A percentile compares a stretch with the other conserved stretches of the same genome.
phyloP scores from a whole-genome alignment of 352 stramenopile species.

The Phytopythium vexans region DNA sequence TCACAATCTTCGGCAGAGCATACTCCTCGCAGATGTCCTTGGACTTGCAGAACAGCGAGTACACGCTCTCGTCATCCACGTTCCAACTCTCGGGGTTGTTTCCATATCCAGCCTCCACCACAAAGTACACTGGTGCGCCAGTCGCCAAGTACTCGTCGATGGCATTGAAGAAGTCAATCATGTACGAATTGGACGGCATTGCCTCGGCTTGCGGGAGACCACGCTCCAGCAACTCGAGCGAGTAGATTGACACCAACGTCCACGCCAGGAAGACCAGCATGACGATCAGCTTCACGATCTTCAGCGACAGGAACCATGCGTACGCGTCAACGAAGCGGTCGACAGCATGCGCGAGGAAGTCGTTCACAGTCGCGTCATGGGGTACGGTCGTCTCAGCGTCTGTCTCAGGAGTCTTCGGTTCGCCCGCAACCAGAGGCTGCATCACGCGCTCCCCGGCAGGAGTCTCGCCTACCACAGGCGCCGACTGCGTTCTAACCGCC shows the following conservation, averaged over 20 bases:
- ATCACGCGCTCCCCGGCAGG: slow-evolving; percentile 9
- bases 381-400: slow-evolving; percentile 11
- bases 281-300: slow-evolving; percentile 47
- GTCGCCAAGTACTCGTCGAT: slow-evolving; percentile 53
- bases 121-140: slow-evolving; percentile 58
- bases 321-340: slow-evolving; percentile 46
- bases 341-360: slow-evolving; percentile 21
- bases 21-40: slow-evolving; percentile 55
- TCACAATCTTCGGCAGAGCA: slow-evolving; percentile 54
- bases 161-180: slow-evolving; percentile 66
- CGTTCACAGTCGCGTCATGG: slow-evolving; percentile 8
- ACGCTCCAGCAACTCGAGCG: slow-evolving; percentile 46
- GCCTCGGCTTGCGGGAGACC: slow-evolving; percentile 55
- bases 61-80: slow-evolving; percentile 38
- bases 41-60: slow-evolving; percentile 53
- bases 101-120: slow-evolving; percentile 52
- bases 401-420: slow-evolving; percentile 24
- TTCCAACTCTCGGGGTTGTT: slow-evolving; percentile 44
- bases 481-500: background rate
- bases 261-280: slow-evolving; percentile 42
- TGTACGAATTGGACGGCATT: slow-evolving; percentile 64
- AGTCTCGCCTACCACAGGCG: background rate
- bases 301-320: slow-evolving; percentile 37
- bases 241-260: slow-evolving; percentile 52
- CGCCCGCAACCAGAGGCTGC: slow-evolving; percentile 17